Base-by-base conservation (phyloP, 139 green algal species). In the Yamagishiella unicocca region DNA sequence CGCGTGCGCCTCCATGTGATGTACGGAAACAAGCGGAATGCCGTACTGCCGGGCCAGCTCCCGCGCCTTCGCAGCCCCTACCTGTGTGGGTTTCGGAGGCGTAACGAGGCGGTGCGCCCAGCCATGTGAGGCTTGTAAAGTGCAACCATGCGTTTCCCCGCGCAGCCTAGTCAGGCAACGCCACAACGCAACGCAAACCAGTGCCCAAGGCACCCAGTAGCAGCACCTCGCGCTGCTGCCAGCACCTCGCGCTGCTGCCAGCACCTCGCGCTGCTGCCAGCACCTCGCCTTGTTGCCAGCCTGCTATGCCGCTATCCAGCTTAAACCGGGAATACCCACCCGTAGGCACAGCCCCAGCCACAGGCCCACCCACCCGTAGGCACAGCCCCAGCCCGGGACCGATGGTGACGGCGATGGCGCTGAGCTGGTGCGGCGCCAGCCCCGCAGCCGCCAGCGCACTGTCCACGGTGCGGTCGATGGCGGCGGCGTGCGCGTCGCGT, bases 1-100 rank as follows among this genome's bases (percentile, higher is more conserved):
- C 0, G 96, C 95, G 85, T 99, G 98, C 5, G 97, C 98, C 92
- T 99, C 98, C 97, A 99, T 99, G 91, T 99, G 98, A 83, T 99
- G 98, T 22, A 99, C 93, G 10, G 91, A 88, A 12, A 99, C 90
- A 0, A 99, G 83, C 1, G 95, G 95, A 25, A 99, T 75, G 5
- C 77, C 43, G 87, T 96, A 87, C 33, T 79, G 19, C 0, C 88
- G 77, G 0, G 96, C 93, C 22, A 99, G 70, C 25, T 90, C 55
- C n/a, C 93, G 89, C 25, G 98, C 98, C 90, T 99, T 98, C n/a
- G 80, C 74, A n/a, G 98, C 96, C 8, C 98, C 98, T 22, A 99
- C 96, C 90, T 96, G 88, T 54, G 21, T n/a, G n/a, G n/a, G n/a
- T n/a, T n/a, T n/a, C n/a, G n/a, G n/a, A 19, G 70, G 17, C 27